Base-by-base conservation (phyloP, 2,329 filamentous ascomycete species). In the Aspergillus candidus region DNA sequence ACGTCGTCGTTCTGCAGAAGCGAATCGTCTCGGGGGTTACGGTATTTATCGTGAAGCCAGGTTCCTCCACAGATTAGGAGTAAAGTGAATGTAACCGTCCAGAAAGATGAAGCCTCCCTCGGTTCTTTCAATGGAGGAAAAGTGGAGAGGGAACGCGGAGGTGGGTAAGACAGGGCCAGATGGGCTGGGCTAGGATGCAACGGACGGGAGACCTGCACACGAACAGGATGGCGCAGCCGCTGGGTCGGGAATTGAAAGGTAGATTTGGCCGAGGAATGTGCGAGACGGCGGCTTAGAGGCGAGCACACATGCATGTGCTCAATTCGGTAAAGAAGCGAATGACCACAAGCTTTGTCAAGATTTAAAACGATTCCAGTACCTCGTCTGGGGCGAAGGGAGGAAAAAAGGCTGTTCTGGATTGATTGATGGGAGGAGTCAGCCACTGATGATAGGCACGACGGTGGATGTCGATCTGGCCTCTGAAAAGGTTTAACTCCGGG, bases 71-170 rank as follows among this genome's bases (percentile, higher is more conserved):
- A 60, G 49, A 68, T 40, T 14, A 64, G 43, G 35, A 60, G 38
- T 3, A 66, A 40, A 36, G 63, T 53, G 44, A 67, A 50, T 46
- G 62, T 58, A 47, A 69, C 49, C 32, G 59, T 47, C 67, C 67
- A 70, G 44, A 65, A 53, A 40, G 63, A 66, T 6, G 65, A 66
- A 37, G 64, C 61, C 44, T 65, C 53, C 51, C 50, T 64, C 43
- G 60, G 58, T 47, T 60, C 52, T 47, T 49, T 46, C 34, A 47
- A 44, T 40, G 45, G 48, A 40, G 50, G 40, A 14, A 49, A 42
- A 41, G 59, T 60, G 56, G 58, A 60, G 56, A 58, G 56, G 32
- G 51, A 45, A 44, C 56, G 57, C 51, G 44, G 50, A 35, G 48
- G 48, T 49, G 50, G 46, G 50, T 52, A 48, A 48, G 54, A 57